Percentiles rank a stretch among this genome's conserved stretches.
phyloP scores from a whole-genome alignment of 1,284 basidiomycete genomes.

The Schizophyllum amplum region DNA sequence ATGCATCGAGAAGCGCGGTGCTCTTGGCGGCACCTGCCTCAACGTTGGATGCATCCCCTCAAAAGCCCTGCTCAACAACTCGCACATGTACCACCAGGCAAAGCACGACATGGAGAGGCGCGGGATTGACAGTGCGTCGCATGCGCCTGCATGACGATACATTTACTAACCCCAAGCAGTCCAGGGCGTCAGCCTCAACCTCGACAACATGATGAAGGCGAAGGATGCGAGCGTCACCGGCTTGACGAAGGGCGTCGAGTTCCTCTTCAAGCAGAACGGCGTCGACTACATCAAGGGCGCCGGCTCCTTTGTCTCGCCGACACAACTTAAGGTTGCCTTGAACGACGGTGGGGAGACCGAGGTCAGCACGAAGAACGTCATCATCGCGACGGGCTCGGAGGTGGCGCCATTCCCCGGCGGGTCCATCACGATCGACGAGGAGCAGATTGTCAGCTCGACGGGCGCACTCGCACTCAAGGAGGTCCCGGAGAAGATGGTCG shows the following conservation, averaged over 20 bases:
- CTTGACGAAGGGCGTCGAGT: slow-evolving; percentile 90
- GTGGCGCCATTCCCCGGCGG: slow-evolving; percentile 95
- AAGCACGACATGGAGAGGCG: slow-evolving; percentile 85
- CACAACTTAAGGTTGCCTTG: slow-evolving; percentile 71
- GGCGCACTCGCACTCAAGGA: slow-evolving; percentile 86
- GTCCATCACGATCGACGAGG: slow-evolving; percentile 88
- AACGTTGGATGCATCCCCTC: slow-evolving; percentile 99
- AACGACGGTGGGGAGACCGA: slow-evolving; percentile 85
- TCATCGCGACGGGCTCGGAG: slow-evolving; percentile 97
- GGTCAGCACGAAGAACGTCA: slow-evolving; percentile 85
- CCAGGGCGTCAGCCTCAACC: slow-evolving; percentile 73
- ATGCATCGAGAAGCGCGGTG: slow-evolving; percentile 94
- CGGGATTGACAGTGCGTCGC: slow-evolving; percentile 77
- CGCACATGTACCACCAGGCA: slow-evolving; percentile 93
- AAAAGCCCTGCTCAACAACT: slow-evolving; percentile 99
- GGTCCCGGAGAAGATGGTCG: slow-evolving; percentile 94
- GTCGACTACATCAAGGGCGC: slow-evolving; percentile 97
- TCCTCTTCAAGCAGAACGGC: slow-evolving; percentile 96
- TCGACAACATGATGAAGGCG: slow-evolving; percentile 88
- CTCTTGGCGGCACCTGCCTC: slow-evolving; percentile 94
- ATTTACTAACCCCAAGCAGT: slow-evolving; percentile 35
- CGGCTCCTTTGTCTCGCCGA: slow-evolving; percentile 82
- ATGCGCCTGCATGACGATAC: slow-evolving; percentile 1
- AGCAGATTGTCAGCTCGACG: slow-evolving; percentile 93
- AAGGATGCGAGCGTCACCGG: slow-evolving; percentile 81